Conservation (phyloP, 2,329 filamentous ascomycete species). For the Fusarium mundagurra region DNA sequence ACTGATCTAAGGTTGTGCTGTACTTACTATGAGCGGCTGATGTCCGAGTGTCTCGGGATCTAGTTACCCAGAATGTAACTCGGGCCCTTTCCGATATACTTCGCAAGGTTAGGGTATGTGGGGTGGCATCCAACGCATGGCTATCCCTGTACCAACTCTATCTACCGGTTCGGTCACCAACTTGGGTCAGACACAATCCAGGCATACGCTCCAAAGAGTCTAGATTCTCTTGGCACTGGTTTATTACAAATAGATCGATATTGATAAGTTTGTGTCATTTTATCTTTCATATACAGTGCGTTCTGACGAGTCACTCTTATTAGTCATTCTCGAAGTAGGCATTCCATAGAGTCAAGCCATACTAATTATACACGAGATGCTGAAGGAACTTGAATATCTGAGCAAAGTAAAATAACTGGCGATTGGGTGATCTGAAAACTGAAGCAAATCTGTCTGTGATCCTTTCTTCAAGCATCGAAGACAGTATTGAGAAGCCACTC, state of each 20-base stretch:
- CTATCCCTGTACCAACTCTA: background rate
- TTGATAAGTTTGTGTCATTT: background rate
- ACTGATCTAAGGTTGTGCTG: too few species aligned
- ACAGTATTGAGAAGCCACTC: background rate
- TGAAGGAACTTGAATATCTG: too few species aligned
- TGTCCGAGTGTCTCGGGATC: background rate
- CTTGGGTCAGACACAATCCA: background rate
- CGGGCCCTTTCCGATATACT: background rate
- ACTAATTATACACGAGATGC: too few species aligned
- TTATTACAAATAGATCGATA: background rate
- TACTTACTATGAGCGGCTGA: background rate
- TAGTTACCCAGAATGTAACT: background rate
- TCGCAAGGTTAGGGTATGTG: background rate
- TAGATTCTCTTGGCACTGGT: background rate
- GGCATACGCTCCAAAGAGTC: background rate
- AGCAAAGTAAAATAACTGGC: too few species aligned
- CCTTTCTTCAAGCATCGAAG: background rate
- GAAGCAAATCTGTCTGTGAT: background rate
- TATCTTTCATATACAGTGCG: too few species aligned
- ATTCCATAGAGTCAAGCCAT: too few species aligned
- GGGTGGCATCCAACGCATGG: background rate
- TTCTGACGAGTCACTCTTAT: background rate
- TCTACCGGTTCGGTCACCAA: background rate
- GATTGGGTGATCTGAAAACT: background rate
- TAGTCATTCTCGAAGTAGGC: background rate